phyloP scores from a whole-genome alignment of 768 basidiomycete species.

The Tubosaeta brunneosetosa region DNA sequence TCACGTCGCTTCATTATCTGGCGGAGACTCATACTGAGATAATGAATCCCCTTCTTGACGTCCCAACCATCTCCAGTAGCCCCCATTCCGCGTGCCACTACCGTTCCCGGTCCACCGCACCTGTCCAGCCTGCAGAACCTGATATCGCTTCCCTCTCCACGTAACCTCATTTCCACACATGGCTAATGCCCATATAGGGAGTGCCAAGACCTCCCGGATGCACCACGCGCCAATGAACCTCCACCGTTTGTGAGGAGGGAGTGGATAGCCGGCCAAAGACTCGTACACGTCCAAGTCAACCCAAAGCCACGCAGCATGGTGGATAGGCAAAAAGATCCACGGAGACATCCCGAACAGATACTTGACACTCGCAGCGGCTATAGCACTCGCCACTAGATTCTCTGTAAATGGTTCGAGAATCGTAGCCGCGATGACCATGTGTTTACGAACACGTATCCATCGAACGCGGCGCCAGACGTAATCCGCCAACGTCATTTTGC shows the following conservation, averaged over 20 bases:
- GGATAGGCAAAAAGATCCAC: slow-evolving; percentile 53
- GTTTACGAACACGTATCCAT: slow-evolving; percentile 96
- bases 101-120: slow-evolving; percentile 35
- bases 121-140: slow-evolving; percentile 70
- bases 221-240: slow-evolving; percentile 76
- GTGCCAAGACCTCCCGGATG: slow-evolving; percentile 71
- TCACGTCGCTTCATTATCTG: slow-evolving; percentile 16
- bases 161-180: slow-evolving; percentile 76
- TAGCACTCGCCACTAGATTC: slow-evolving; percentile 62
- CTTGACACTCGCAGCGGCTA: slow-evolving; percentile 54
- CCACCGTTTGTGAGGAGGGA: slow-evolving; percentile 45
- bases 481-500: slow-evolving; percentile 77
- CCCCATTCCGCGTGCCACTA: slow-evolving; percentile 8
- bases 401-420: slow-evolving; percentile 92
- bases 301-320: slow-evolving; percentile 65
- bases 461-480: slow-evolving; percentile 88
- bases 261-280: slow-evolving; percentile 64
- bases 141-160: slow-evolving; percentile 85
- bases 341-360: slow-evolving; percentile 47
- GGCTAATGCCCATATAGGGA: slow-evolving; percentile 86
- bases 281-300: slow-evolving; percentile 82
- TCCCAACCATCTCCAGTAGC: slow-evolving; percentile 27
- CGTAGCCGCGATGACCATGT: slow-evolving; percentile 86
- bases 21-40: slow-evolving; percentile 16
- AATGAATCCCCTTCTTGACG: slow-evolving; percentile 7